phyloP scores from a whole-genome alignment of 805 yeast genomes.

The Saturnispora gosingensis region DNA sequence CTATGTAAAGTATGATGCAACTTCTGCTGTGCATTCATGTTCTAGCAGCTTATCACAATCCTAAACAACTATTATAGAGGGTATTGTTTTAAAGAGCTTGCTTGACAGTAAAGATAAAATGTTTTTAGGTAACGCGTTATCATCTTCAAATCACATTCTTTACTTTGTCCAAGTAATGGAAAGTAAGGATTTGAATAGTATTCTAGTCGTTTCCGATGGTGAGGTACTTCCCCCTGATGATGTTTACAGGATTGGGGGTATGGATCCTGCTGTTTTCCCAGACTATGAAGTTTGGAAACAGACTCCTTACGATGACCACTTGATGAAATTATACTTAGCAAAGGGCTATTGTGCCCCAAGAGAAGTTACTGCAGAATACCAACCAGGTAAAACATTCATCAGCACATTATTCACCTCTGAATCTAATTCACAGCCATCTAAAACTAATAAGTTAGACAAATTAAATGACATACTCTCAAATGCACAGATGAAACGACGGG shows the following conservation, averaged over 20 bases:
- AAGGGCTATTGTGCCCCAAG: conserved; percentile 66
- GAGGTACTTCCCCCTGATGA: conserved; percentile 22
- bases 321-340: conserved; percentile 48
- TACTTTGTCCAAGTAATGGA: neutral
- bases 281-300: conserved; percentile 70
- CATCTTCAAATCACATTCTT: neutral
- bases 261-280: conserved; percentile 36
- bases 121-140: conserved; percentile 1
- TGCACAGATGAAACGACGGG: conserved; percentile 39
- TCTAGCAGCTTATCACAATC: neutral
- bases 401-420: conserved; percentile 22
- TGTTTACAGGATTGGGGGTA: conserved; percentile 22
- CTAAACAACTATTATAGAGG: neutral
- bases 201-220: conserved; percentile 11
- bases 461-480: conserved; percentile 41
- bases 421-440: conserved; percentile 8
- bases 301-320: conserved; percentile 41
- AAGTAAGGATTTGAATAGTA: neutral
- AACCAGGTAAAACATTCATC: conserved; percentile 55
- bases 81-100: neutral
- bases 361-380: conserved; percentile 53
- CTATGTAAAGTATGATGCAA: conserved; percentile 15
- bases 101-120: neutral
- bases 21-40: conserved; percentile 28
- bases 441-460: conserved; percentile 21